A percentile compares a stretch with the other conserved stretches of the same genome.
Conservation (phyloP, 108 stramenopile genomes). For the Fistulifera pelliculosa region DNA sequence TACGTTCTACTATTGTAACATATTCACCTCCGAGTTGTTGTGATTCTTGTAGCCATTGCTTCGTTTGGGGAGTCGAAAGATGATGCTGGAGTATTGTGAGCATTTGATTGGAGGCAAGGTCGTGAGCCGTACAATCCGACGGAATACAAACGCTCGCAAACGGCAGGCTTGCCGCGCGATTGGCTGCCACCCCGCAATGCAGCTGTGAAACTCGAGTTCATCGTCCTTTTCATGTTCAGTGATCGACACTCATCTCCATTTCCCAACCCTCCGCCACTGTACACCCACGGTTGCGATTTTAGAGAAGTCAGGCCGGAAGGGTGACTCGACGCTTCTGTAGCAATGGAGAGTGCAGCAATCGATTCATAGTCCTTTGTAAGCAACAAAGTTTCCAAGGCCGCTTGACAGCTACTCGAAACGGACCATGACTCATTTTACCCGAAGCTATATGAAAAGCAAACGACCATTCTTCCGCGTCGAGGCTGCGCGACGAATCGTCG, state of each 20-base stretch:
- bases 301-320: slow-evolving; percentile 25
- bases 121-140: slow-evolving; percentile 27
- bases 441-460: too few species aligned
- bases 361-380: too few species aligned
- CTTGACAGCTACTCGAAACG: neutral
- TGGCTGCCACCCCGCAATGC: slow-evolving; percentile 14
- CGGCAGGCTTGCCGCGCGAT: slow-evolving; percentile 27
- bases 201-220: slow-evolving; percentile 8
- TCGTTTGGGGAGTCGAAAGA: neutral
- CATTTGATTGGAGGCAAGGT: slow-evolving; percentile 31
- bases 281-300: slow-evolving; percentile 38
- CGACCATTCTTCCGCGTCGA: too few species aligned
- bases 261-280: slow-evolving; percentile 42
- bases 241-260: slow-evolving; percentile 33
- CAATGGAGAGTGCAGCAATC: slow-evolving; percentile 15
- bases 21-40: slow-evolving; percentile 20
- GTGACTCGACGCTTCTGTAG: slow-evolving; percentile 39
- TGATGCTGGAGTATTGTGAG: slow-evolving; percentile 6
- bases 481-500: too few species aligned
- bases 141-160: slow-evolving; percentile 42
- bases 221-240: too few species aligned
- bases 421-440: too few species aligned
- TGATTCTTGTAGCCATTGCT: neutral
- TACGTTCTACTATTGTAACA: slow-evolving; percentile 15
- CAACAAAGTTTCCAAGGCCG: neutral